These are phyloP conservation scores for Kazachstania kunashirensis DNA, from an alignment of 805 yeast species.

Conservation along the genomic window DNA sequence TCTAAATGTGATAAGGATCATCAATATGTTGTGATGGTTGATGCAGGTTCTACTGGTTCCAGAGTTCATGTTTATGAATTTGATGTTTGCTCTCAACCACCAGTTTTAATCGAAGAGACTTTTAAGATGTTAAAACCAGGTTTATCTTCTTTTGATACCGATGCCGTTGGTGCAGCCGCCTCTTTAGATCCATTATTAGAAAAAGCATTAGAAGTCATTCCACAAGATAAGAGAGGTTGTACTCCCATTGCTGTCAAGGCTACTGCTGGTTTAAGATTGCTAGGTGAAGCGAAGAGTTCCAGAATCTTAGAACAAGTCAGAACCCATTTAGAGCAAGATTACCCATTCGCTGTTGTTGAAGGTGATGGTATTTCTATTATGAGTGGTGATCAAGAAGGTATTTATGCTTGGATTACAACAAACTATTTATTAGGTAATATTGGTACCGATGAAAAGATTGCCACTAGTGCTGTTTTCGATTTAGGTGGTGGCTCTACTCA, in stretches of 20 bases:
- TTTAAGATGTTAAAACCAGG: conserved; percentile 92
- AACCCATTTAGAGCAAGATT: conserved; percentile 61
- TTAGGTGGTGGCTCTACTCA: conserved; percentile 98
- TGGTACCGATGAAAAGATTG: conserved; percentile 58
- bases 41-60: conserved; percentile 97
- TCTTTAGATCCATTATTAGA: conserved; percentile 77
- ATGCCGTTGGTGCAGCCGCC: conserved; percentile 76
- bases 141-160: conserved; percentile 72
- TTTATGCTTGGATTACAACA: conserved; percentile 96
- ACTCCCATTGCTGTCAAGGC: conserved; percentile 96
- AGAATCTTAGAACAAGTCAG: conserved; percentile 71
- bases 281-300: conserved; percentile 66
- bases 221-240: conserved; percentile 61
- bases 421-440: conserved; percentile 90
- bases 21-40: conserved; percentile 85
- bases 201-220: conserved; percentile 67
- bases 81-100: conserved; percentile 78
- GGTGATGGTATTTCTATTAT: conserved; percentile 84
- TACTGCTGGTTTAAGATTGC: conserved; percentile 87
- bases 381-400: conserved; percentile 98
- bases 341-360: conserved; percentile 85
- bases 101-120: conserved; percentile 65
- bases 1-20: conserved; percentile 29
- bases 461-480: conserved; percentile 96
- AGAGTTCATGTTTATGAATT: conserved; percentile 91